Evolutionary conservation across 306 rosid species (phyloP), one percentile per base, ranked within the genome.

Genomic region (Acacia melanoxylon): DNA sequence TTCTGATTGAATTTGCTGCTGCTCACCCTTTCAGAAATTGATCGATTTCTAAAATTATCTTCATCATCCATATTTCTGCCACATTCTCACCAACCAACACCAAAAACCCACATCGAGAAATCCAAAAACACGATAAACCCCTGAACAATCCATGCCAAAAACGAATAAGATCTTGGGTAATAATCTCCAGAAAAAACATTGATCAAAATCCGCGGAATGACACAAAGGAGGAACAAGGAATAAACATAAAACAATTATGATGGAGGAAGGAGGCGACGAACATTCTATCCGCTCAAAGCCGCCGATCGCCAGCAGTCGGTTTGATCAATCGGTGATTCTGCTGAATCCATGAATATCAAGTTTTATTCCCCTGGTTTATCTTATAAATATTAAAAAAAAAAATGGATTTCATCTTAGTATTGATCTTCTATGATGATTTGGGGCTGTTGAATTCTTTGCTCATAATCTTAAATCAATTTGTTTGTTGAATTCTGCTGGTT

Each of bases 191-290:
- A 81, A 69, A 51, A 81, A 78, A 67, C 75, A 75, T 68, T 86
- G 85, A 93, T 85, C 85, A 83, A 84, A 90, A 69, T 86, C 86
- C 83, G 74, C 85, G 79, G 82, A 82, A 87, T 62, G 78, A 76
- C 62, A 72, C 42, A 27, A 51, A 72, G 6, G 73, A 80, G 77
- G 69, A 24, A n/a, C 10, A 35, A 76, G 19, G 45, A 73, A 54
- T 35, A 51, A 7, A 52, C 7, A 62, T 8, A 67, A 37, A 9
- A 70, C 42, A 63, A 71, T 19, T 69, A 35, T 46, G 69, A 77
- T n/a, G 61, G 61, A 63, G 66, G 29, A 27, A 27, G 29, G 29
- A 1, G 29, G 29, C 1, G 29, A 27, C 29, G 1, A 1, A 27
- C 29, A 1, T 27, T 27, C 29, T 27, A 27, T 27, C 29, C 29